Conservation (phyloP, 148 eudicot species). For the Silene conica region DNA sequence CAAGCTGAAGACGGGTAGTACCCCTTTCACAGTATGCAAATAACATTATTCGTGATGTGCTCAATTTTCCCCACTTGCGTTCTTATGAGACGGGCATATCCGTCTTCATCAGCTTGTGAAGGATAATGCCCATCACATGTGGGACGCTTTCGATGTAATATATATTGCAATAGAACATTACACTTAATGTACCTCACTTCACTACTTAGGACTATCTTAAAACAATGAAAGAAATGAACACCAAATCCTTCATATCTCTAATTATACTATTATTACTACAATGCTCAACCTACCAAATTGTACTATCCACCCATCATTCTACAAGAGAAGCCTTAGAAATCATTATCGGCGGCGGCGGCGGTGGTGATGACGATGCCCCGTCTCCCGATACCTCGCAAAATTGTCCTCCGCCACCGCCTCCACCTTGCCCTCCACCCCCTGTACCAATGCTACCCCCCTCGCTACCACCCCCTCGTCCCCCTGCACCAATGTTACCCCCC, state of each 20-base stretch:
- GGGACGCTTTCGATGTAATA: too few relatives aligned
- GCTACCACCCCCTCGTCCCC: neutral
- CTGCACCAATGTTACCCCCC: neutral
- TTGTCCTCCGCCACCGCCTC: conserved; percentile 9
- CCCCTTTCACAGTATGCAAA: too few relatives aligned
- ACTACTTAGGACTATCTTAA: neutral
- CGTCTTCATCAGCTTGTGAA: too few relatives aligned
- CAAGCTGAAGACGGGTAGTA: too few relatives aligned
- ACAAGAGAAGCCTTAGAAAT: conserved; percentile 21
- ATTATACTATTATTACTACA: neutral
- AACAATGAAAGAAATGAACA: neutral
- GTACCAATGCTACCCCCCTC: neutral
- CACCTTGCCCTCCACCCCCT: neutral
- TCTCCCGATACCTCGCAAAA: neutral
- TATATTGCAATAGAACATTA: neutral
- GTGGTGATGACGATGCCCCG: neutral
- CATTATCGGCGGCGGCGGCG: conserved; percentile 19
- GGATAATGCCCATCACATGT: too few relatives aligned
- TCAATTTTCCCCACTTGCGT: too few relatives aligned
- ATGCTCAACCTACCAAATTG: conserved; percentile 8
- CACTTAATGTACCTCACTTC: neutral
- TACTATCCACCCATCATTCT: neutral
- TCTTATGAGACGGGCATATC: too few relatives aligned
- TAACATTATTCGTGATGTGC: too few relatives aligned
- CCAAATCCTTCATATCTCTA: neutral